Base-by-base conservation (phyloP, 345 rosid species). In the Eutrema japonicum region DNA sequence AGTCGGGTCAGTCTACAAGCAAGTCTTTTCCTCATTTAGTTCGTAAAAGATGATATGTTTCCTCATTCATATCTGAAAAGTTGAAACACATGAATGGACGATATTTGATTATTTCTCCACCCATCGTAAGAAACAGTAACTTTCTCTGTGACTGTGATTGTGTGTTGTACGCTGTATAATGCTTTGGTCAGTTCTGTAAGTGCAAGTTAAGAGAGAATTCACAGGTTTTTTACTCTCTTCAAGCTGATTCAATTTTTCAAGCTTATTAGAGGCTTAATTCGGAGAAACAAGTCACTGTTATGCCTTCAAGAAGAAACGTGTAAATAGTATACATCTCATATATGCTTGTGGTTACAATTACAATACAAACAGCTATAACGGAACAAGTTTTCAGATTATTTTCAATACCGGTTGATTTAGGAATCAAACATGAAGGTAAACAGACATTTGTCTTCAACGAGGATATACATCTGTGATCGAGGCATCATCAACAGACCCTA, bases 381-480 rank as follows among this genome's bases (percentile, higher is more conserved):
- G n/a, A 27, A 47, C 16, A 35, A 26, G 4, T 5, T 40, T 47
- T 10, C 0, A 36, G 40, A 22, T 66, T 49, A 57, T 57, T 66
- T 16, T 59, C 22, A 57, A 45, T 16, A 43, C 35, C 14, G 1
- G 14, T 32, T 16, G n/a, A 27, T 42, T 30, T 14, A 41, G 10
- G 60, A 73, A 45, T 42, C 56, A 42, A 27, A 29, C 16, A 26
- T 33, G 48, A 43, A 41, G 37, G 37, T 14, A 27, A 16, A 41
- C 27, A 33, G 11, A 32, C 35, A 32, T 32, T 64, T 5, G 8
- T 54, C 52, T 46, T 69, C 64, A 85, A 3, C 86, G 85, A 48
- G 89, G 89, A 64, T 74, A 49, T 43, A 84, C 47, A 46, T 82
- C 83, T 0, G 86, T 82, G 57, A 85, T 76, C 5, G 86, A 74